Conservation (phyloP, 306 rosid species). For the Oemleria cerasiformis region DNA sequence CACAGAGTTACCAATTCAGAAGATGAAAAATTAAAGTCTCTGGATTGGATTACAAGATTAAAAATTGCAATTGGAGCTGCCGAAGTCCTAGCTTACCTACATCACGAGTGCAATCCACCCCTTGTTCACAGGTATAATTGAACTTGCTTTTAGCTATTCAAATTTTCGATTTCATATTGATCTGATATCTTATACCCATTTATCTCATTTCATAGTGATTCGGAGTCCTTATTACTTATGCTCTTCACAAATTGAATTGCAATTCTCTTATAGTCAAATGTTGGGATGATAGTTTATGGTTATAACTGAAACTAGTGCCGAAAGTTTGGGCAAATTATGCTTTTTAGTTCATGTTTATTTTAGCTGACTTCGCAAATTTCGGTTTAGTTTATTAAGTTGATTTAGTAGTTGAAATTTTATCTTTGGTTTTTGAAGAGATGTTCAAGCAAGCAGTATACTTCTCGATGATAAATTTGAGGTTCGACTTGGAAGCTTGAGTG, state of each 20-base stretch:
- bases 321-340: not conserved
- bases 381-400: not conserved
- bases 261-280: slow-evolving; percentile 1
- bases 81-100: slow-evolving; percentile 72
- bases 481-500: slow-evolving; percentile 93
- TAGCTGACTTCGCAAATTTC: not conserved
- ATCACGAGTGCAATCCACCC: slow-evolving; percentile 81
- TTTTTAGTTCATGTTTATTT: not conserved
- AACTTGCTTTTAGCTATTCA: slow-evolving; percentile 11
- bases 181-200: not conserved
- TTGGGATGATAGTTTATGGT: not conserved
- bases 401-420: slow-evolving; percentile 18
- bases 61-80: slow-evolving; percentile 96
- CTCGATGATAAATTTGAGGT: slow-evolving; percentile 97
- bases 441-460: slow-evolving; percentile 94
- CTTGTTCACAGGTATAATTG: slow-evolving; percentile 75
- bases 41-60: slow-evolving; percentile 94
- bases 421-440: slow-evolving; percentile 58
- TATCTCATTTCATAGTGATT: not conserved
- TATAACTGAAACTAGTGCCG: not conserved
- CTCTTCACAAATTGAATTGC: slow-evolving; percentile 2
- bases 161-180: not conserved
- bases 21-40: slow-evolving; percentile 49
- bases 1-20: slow-evolving; percentile 37
- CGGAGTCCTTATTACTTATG: not conserved